A percentile compares a stretch with the other conserved stretches of the same genome.
Conservation (phyloP, 768 basidiomycete species). For the Russula ochroleuca region DNA sequence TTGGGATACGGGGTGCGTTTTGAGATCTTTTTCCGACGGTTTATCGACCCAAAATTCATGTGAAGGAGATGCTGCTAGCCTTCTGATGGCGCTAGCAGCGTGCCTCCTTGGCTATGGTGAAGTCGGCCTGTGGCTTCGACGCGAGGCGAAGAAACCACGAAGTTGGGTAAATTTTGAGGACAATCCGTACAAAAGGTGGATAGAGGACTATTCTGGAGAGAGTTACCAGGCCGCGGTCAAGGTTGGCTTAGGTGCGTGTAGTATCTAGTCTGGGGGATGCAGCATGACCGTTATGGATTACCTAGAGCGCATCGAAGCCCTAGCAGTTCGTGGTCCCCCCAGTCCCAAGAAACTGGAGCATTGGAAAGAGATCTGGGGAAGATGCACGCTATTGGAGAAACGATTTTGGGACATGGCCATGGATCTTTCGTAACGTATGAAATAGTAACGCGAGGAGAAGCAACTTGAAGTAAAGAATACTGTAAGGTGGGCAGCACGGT, state of each 20-base stretch:
- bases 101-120: constrained; percentile 92
- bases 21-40: no score
- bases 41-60: background rate
- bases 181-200: constrained; percentile 75
- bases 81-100: constrained; percentile 78
- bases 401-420: constrained; percentile 80
- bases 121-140: constrained; percentile 79
- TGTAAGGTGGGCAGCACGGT: no score
- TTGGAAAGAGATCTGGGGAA: constrained; percentile 69
- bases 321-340: constrained; percentile 59
- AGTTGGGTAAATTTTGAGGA: constrained; percentile 57
- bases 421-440: constrained; percentile 21
- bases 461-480: background rate
- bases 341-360: constrained; percentile 54
- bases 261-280: background rate
- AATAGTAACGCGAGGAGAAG: background rate
- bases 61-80: constrained; percentile 50
- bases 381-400: constrained; percentile 72
- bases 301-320: constrained; percentile 68
- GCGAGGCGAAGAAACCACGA: constrained; percentile 43
- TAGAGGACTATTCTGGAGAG: constrained; percentile 72
- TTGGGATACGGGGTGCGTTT: constrained; percentile 58
- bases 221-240: constrained; percentile 70
- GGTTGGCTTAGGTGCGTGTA: constrained; percentile 61
- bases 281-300: constrained; percentile 4